These are phyloP conservation scores for Parasitella parasitica DNA, from an alignment of 371 early-diverging fungal species.

Conservation along the genomic window DNA sequence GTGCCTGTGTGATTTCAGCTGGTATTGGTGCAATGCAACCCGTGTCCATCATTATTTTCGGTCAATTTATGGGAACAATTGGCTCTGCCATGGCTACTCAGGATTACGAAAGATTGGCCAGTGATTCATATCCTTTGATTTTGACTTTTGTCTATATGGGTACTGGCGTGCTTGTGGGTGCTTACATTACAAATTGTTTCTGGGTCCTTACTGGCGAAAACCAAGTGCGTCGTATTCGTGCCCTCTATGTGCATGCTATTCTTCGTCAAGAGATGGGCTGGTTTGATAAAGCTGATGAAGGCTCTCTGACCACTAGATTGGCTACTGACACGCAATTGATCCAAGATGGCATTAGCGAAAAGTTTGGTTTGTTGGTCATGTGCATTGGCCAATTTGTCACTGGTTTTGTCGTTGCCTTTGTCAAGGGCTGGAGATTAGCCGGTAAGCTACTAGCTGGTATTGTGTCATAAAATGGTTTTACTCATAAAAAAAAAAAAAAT, in stretches of 20 bases:
- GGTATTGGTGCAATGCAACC: slow-evolving; percentile 37
- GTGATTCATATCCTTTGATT: slow-evolving; percentile 20
- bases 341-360: slow-evolving; percentile 88
- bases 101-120: slow-evolving; percentile 9
- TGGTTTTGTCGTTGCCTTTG: slow-evolving; percentile 87
- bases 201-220: slow-evolving; percentile 48
- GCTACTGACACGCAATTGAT: slow-evolving; percentile 79
- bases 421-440: slow-evolving; percentile 81
- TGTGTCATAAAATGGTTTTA: too few relatives aligned
- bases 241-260: slow-evolving; percentile 68
- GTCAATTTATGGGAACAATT: slow-evolving; percentile 36
- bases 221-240: slow-evolving; percentile 42
- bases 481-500: background rate
- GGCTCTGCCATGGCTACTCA: slow-evolving; percentile 1
- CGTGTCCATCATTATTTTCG: slow-evolving; percentile 42
- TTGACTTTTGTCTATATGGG: slow-evolving; percentile 51
- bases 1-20: slow-evolving; percentile 17
- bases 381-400: slow-evolving; percentile 76
- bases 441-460: background rate
- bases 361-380: slow-evolving; percentile 74
- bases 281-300: slow-evolving; percentile 79
- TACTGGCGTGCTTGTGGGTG: slow-evolving; percentile 35
- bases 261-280: slow-evolving; percentile 90
- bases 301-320: slow-evolving; percentile 73
- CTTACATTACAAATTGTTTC: slow-evolving; percentile 36